phyloP scores from a whole-genome alignment of 2,329 filamentous ascomycete genomes.

The Stromatinia cepivora region DNA sequence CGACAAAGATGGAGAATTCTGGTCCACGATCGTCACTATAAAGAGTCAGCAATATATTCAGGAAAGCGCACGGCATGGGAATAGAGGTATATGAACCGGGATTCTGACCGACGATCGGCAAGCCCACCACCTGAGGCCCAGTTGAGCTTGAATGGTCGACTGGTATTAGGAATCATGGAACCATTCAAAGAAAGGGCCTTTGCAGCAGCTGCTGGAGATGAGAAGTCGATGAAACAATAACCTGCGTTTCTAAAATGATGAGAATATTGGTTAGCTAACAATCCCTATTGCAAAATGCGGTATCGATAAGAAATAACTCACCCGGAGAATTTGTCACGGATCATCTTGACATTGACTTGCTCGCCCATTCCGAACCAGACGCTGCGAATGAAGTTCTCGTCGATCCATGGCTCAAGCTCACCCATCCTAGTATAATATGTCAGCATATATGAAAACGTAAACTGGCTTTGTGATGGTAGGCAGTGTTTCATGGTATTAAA shows the following conservation, averaged over 20 bases:
- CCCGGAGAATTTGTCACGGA: slow-evolving; percentile 98
- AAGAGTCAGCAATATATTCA: slow-evolving; percentile 29
- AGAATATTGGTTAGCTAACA: slow-evolving; percentile 7
- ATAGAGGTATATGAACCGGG: slow-evolving; percentile 38
- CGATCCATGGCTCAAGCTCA: slow-evolving; percentile 98
- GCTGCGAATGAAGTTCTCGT: slow-evolving; percentile 96
- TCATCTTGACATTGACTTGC: slow-evolving; percentile 98
- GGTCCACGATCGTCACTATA: slow-evolving; percentile 89
- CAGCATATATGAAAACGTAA: slow-evolving; percentile 6
- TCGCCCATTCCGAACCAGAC: slow-evolving; percentile 90
- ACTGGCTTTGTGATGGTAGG: neutral
- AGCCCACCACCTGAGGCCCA: slow-evolving; percentile 97
- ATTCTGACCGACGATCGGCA: slow-evolving; percentile 79
- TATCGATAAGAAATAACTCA: slow-evolving; percentile 48
- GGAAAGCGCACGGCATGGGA: slow-evolving; percentile 22
- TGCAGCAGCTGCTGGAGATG: slow-evolving; percentile 76
- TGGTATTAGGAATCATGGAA: slow-evolving; percentile 86
- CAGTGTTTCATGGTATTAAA: neutral
- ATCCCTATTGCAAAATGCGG: neutral
- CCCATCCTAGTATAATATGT: slow-evolving; percentile 73
- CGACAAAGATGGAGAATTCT: slow-evolving; percentile 96
- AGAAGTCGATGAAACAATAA: slow-evolving; percentile 97
- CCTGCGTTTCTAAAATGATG: slow-evolving; percentile 75
- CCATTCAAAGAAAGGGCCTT: slow-evolving; percentile 93
- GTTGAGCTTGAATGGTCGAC: slow-evolving; percentile 96